Evolutionary conservation across 805 yeast genomes (phyloP), one percentile per base, ranked within the genome.

Genomic region (Kazachstania martiniae): DNA sequence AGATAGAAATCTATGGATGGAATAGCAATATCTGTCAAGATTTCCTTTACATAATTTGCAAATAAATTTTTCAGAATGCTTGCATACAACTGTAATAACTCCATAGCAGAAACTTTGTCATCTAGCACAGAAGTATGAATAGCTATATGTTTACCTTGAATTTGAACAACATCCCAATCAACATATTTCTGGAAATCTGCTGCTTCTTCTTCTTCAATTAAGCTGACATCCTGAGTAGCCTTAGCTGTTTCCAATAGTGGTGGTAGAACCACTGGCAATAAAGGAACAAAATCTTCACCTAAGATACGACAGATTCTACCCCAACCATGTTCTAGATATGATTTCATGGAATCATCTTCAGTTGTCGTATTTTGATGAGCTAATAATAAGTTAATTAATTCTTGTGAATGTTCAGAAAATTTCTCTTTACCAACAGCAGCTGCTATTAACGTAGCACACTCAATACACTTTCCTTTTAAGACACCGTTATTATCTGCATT

Each of bases 251-350:
- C 70, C 34, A 91, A 58, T 36, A 91, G 63, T n/a, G 95, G 87
- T 18, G 97, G 96, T 51, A 91, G 68, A 22, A 91, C 95, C 8
- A 72, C 72, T 21, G 85, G 81, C 38, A 91, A 65, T 44, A 73
- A 79, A 10, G 95, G 95, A 38, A 84, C 59, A 53, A 91, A 91
- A 28, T 85, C 94, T 38, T 68, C 69, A 16, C 95, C 94, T 25
- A 89, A 65, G 32, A 89, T 73, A 44, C 80, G 71, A 53, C 98
- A 91, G 28, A 91, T 70, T 49, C 97, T 74, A 34, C 91, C 85
- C 98, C 98, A 91, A 28, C 94, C 95, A 53, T 84, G 94, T 45
- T 85, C 94, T 42, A 91, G 66, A 47, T 84, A 87, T 29, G 83
- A 70, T 45, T 73, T 81, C 12, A 91, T 79, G 12, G 95, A 94